Conservation (phyloP, 1,284 basidiomycete genomes). For the Sanghuangporus baumii region DNA sequence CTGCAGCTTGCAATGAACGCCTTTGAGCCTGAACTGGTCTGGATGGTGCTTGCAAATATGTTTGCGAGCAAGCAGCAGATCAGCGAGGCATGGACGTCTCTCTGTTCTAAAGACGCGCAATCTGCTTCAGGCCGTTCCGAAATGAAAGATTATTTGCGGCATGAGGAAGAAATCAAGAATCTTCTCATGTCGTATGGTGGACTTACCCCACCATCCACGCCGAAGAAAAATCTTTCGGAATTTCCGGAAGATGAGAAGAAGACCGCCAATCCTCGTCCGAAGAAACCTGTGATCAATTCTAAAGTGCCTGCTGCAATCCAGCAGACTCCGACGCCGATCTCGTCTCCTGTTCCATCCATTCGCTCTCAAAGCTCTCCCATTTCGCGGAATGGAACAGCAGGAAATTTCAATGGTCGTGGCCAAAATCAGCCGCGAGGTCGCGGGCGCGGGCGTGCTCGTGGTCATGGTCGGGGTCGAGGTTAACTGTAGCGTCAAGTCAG, state of each 20-base stretch:
- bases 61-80: conserved; percentile 45
- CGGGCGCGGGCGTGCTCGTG: background rate
- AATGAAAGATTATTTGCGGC: conserved; percentile 26
- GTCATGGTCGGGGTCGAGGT: background rate
- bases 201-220: conserved; percentile 42
- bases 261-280: background rate
- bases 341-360: background rate
- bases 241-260: conserved; percentile 6
- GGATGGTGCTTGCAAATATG: conserved; percentile 54
- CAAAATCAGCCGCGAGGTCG: conserved; percentile 19
- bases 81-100: conserved; percentile 42
- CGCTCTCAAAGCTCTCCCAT: background rate
- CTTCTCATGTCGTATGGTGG: conserved; percentile 49
- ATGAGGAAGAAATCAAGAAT: conserved; percentile 46
- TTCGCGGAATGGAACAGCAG: background rate
- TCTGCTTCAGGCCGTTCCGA: conserved; percentile 20
- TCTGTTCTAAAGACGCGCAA: conserved; percentile 29
- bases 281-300: conserved; percentile 14
- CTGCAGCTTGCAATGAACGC: conserved; percentile 55
- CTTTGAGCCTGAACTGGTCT: conserved; percentile 52
- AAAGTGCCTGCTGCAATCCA: conserved; percentile 25
- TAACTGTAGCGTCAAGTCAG: background rate
- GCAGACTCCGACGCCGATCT: conserved; percentile 5
- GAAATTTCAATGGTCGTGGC: conserved; percentile 21
- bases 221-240: conserved; percentile 22